Percentiles rank a stretch among this genome's conserved stretches.
Conservation (phyloP, 768 basidiomycete species). For the Pleurotus djamor region DNA sequence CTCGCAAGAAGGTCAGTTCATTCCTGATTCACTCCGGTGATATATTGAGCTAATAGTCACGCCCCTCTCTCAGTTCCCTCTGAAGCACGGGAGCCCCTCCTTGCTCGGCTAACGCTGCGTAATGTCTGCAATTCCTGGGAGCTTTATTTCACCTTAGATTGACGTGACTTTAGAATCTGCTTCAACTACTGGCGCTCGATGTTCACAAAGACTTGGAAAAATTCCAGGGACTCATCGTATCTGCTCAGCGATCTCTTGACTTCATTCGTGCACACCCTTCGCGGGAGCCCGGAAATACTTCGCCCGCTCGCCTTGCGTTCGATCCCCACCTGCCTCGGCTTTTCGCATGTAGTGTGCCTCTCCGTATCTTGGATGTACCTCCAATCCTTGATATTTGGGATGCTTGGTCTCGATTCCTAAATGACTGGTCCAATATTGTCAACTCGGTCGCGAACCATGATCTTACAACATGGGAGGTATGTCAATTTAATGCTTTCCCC, state of each 20-base stretch:
- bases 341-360: conserved; percentile 65
- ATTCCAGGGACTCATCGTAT: conserved; percentile 32
- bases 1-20: conserved; percentile 15
- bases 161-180: conserved; percentile 31
- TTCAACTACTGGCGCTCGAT: conserved; percentile 47
- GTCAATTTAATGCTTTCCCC: background rate
- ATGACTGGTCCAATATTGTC: conserved; percentile 54
- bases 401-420: conserved; percentile 43
- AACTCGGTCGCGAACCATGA: conserved; percentile 39
- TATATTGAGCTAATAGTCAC: no score
- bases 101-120: conserved; percentile 52
- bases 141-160: conserved; percentile 10
- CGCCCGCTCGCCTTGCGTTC: conserved; percentile 53
- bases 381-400: conserved; percentile 50
- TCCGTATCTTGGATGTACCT: conserved; percentile 56
- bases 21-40: no score
- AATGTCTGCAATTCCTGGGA: conserved; percentile 37
- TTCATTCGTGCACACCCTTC: conserved; percentile 34
- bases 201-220: conserved; percentile 31
- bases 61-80: conserved; percentile 30
- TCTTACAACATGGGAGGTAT: conserved; percentile 65
- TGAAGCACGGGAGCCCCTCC: conserved; percentile 50
- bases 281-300: conserved; percentile 34
- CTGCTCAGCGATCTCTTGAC: conserved; percentile 38
- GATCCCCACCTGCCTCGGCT: conserved; percentile 68